These are phyloP conservation scores for Hapsidospora chrysogenum DNA, from an alignment of 495 filamentous ascomycete species.

Conservation along the genomic window DNA sequence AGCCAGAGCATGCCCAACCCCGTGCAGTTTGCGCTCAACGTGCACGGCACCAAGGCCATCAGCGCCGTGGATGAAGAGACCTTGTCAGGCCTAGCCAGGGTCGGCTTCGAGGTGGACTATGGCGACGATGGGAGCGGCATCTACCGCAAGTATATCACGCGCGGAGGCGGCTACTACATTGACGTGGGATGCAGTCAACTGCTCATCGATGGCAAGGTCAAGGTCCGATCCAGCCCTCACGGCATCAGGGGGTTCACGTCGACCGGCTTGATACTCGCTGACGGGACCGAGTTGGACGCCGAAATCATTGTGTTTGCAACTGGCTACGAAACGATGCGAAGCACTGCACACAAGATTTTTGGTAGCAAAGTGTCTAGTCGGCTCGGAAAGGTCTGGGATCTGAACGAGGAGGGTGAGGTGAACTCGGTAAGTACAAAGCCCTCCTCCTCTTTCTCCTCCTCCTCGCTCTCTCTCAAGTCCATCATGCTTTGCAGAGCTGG, in stretches of 20 bases:
- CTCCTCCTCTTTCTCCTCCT: too few relatives aligned
- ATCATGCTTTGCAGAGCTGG: too few relatives aligned
- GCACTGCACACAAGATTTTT: conserved; percentile 31
- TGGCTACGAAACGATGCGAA: conserved; percentile 49
- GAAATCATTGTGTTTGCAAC: conserved; percentile 51
- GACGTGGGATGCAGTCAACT: conserved; percentile 43
- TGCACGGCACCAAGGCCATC: conserved; percentile 19
- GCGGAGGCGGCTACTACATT: conserved; percentile 45
- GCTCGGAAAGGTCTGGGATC: conserved; percentile 42
- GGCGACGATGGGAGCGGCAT: conserved; percentile 38
- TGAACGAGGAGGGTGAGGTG: conserved; percentile 46
- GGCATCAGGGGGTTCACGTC: conserved; percentile 33
- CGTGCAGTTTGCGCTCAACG: conserved; percentile 9
- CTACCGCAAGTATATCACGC: conserved; percentile 41
- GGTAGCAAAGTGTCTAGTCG: conserved; percentile 41
- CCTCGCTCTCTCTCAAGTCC: too few relatives aligned
- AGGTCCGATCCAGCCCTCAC: conserved; percentile 14
- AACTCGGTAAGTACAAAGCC: conserved; percentile 19
- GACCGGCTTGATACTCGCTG: conserved; percentile 32
- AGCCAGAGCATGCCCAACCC: conserved; percentile 31
- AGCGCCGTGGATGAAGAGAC: conserved; percentile 31
- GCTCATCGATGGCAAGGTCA: conserved; percentile 45
- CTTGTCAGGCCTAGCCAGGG: conserved; percentile 34
- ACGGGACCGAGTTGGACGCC: conserved; percentile 37
- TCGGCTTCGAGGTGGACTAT: conserved; percentile 42